Base-by-base conservation (phyloP, 2,329 filamentous ascomycete genomes). In the Fusarium clavum region DNA sequence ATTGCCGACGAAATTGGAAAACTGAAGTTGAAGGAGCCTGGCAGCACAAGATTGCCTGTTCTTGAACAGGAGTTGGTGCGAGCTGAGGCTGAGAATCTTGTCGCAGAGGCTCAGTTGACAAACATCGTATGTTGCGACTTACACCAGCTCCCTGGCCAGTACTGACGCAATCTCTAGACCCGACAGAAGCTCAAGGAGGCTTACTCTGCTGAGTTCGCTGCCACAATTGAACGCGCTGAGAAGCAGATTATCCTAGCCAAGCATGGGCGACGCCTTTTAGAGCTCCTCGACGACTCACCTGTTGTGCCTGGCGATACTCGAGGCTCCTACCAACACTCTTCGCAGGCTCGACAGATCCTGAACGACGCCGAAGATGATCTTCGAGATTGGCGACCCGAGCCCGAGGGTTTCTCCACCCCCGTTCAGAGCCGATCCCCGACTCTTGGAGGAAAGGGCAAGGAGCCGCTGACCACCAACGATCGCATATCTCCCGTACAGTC, bases 21-120 rank as follows among this genome's bases (percentile, higher is more conserved):
- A 81, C 83, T 98, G 74, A 98, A 97, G 86, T 88, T 91, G 81
- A 98, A 96, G 84, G 96, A 98, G 81, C 94, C 94, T 9, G 89
- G 92, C 78, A 97, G 91, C 77, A 86, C 92, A 30, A 92, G 90
- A 78, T 84, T 98, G 58, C 90, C 94, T 38, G 91, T 91, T 24
- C 86, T 98, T 57, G 96, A 99, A 84, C 96, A 99, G 84, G 96
- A 98, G 84, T 90, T 99, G 56, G 94, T 99, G 56, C 88, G 96
- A 72, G 94, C 95, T 25, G 96, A 99, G 85, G 96, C 96, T 5
- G 94, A 98, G 84, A 97, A 94, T 76, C 83, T 99, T 63, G 96
- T 99, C 52, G 96, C 96, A 3, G 96, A 99, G 82, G 96, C 96
- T 24, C 96, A 99, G 81, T 86, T 99, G 79, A 95, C 92, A 77